Conservation (phyloP, 345 rosid genomes). For the Hibiscus mutabilis region DNA sequence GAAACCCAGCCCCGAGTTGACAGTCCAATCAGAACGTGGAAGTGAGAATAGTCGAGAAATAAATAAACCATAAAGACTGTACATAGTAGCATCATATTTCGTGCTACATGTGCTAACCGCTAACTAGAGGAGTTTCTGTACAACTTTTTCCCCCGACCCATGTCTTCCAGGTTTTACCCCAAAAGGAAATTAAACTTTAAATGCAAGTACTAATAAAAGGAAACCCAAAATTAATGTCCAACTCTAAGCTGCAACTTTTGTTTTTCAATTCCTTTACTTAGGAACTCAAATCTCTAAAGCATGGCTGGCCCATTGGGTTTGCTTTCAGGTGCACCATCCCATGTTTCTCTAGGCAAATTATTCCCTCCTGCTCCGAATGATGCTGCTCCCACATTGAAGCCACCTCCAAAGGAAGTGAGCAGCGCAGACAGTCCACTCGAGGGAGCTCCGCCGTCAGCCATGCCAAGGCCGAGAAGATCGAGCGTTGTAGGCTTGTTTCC, state of each 20-base stretch:
- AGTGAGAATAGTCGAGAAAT: neutral
- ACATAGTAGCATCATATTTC: constrained; percentile 7
- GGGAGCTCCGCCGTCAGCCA: constrained; percentile 28
- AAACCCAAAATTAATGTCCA: constrained; percentile 8
- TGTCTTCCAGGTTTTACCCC: neutral
- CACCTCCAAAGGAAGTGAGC: constrained; percentile 36
- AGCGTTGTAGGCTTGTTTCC: constrained; percentile 50
- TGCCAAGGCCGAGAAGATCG: constrained; percentile 62
- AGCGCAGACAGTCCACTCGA: constrained; percentile 42
- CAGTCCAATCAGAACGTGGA: neutral
- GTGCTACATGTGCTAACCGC: constrained; percentile 10
- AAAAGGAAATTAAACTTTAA: neutral
- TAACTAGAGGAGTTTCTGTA: constrained; percentile 6
- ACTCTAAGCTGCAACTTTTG: neutral
- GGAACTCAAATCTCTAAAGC: constrained; percentile 10
- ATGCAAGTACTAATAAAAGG: neutral
- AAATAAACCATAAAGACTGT: neutral
- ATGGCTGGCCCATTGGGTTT: constrained; percentile 24
- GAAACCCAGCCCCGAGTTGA: neutral
- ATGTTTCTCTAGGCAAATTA: constrained; percentile 23
- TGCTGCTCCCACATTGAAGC: constrained; percentile 28
- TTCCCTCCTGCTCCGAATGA: constrained; percentile 24
- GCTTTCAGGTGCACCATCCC: constrained; percentile 34
- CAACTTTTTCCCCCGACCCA: constrained; percentile 7
- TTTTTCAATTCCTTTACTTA: neutral